Evolutionary conservation across 352 stramenopile genomes (phyloP).

Genomic region (Pelagophyceae sp.): DNA sequence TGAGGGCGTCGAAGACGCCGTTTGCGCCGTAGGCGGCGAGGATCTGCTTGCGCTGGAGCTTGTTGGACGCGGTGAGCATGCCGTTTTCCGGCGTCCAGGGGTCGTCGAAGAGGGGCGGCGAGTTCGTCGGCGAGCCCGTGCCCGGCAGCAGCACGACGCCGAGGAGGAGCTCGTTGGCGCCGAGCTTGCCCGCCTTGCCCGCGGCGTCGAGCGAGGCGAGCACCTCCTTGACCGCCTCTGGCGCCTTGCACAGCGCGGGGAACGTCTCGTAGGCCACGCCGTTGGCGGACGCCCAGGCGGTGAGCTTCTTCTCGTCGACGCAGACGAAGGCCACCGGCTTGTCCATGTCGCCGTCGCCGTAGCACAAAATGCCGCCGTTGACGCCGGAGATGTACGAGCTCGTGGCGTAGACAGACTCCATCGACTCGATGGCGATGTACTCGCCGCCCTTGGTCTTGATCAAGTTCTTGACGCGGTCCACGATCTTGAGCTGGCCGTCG

Average conservation of each 20-base stretch:
- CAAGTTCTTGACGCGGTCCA: slow-evolving; percentile 65
- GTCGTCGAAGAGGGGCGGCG: slow-evolving; percentile 18
- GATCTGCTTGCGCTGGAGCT: slow-evolving; percentile 50
- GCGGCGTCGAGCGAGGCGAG: slow-evolving; percentile 45
- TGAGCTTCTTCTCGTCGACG: slow-evolving; percentile 40
- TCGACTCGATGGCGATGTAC: slow-evolving; percentile 91
- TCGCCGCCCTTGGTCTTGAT: slow-evolving; percentile 74
- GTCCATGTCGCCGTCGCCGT: slow-evolving; percentile 59
- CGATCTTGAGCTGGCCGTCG: slow-evolving; percentile 36
- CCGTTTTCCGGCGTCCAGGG: slow-evolving; percentile 60
- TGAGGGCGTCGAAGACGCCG: slow-evolving; percentile 46
- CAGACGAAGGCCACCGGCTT: slow-evolving; percentile 50
- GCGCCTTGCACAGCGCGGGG: slow-evolving; percentile 39
- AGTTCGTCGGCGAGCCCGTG: background rate
- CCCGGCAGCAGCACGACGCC: slow-evolving; percentile 38
- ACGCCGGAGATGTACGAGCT: slow-evolving; percentile 71
- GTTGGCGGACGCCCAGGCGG: slow-evolving; percentile 50
- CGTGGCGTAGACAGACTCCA: slow-evolving; percentile 86
- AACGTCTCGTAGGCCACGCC: slow-evolving; percentile 41
- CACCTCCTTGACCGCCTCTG: slow-evolving; percentile 48
- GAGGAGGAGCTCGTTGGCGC: slow-evolving; percentile 50
- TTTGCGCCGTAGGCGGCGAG: slow-evolving; percentile 39
- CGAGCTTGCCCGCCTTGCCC: slow-evolving; percentile 47
- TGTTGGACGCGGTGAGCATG: slow-evolving; percentile 58
- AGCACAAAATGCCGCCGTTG: slow-evolving; percentile 52